phyloP scores from a whole-genome alignment of 2,329 filamentous ascomycete genomes.

The Aquanectria penicillioides region DNA sequence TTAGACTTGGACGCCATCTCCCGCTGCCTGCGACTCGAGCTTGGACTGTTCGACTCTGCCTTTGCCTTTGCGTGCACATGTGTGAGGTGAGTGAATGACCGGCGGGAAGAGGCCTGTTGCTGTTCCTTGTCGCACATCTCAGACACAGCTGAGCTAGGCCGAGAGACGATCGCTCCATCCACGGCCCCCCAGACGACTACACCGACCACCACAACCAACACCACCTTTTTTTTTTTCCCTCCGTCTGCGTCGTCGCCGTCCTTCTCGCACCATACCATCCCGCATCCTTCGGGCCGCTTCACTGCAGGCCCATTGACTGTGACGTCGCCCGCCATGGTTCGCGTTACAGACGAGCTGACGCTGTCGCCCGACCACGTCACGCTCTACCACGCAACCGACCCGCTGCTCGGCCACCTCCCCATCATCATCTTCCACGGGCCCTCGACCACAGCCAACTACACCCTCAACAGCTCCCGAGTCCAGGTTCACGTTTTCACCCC shows the following conservation, averaged over 20 bases:
- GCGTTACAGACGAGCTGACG: conserved; percentile 80
- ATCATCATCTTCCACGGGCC: conserved; percentile 93
- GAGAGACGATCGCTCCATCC: conserved; percentile 13
- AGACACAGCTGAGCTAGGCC: conserved; percentile 13
- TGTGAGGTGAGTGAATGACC: not conserved
- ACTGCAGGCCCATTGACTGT: conserved; percentile 35
- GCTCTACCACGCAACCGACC: conserved; percentile 90
- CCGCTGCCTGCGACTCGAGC: conserved; percentile 22
- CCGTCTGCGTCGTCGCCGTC: not conserved
- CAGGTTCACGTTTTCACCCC: conserved; percentile 93
- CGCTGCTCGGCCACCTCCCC: conserved; percentile 81
- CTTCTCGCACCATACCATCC: conserved; percentile 19
- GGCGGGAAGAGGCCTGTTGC: not conserved
- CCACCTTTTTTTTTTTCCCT: not conserved
- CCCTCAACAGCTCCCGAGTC: conserved; percentile 89
- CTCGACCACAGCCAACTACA: conserved; percentile 88
- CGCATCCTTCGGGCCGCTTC: conserved; percentile 24
- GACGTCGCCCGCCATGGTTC: conserved; percentile 76
- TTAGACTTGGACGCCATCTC: conserved; percentile 6
- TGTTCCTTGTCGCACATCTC: conserved; percentile 6
- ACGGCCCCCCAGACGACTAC: conserved; percentile 8
- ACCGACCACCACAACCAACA: conserved; percentile 8
- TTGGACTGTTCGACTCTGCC: not conserved
- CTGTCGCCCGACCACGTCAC: conserved; percentile 83
- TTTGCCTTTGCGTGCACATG: conserved; percentile 28